phyloP scores from a whole-genome alignment of 768 basidiomycete species.

The Exidia glandulosa region DNA sequence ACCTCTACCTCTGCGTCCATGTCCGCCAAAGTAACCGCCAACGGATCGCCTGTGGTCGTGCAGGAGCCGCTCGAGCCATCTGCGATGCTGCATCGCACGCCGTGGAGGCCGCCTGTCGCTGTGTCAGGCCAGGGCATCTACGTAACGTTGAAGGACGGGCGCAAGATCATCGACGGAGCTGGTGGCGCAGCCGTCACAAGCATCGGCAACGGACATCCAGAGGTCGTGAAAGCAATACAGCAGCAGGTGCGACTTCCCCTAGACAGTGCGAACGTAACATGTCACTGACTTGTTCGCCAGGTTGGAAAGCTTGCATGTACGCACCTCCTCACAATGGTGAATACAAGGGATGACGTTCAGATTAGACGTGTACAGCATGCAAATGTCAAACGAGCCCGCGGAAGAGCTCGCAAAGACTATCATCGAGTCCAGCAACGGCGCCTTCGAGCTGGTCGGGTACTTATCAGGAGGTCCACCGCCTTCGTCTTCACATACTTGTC shows the following conservation, averaged over 20 bases:
- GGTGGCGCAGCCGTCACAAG: constrained; percentile 82
- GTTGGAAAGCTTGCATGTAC: not conserved
- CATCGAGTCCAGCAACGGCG: constrained; percentile 56
- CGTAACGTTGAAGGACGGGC: constrained; percentile 59
- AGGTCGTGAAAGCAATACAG: constrained; percentile 62
- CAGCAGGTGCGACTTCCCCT: constrained; percentile 49
- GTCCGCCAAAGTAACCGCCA: not conserved
- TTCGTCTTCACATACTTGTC: too few species aligned
- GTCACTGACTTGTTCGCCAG: not conserved
- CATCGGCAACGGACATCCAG: constrained; percentile 63
- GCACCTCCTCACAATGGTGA: not conserved
- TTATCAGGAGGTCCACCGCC: constrained; percentile 76
- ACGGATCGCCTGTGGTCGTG: not conserved
- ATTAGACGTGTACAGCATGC: constrained; percentile 79
- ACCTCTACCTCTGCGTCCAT: not conserved
- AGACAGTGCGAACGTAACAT: not conserved
- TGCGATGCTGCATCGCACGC: constrained; percentile 54
- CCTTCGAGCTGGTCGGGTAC: constrained; percentile 62
- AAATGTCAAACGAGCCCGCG: constrained; percentile 69
- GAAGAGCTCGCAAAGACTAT: constrained; percentile 64
- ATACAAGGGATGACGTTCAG: not conserved
- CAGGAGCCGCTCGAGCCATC: constrained; percentile 10
- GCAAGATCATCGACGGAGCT: constrained; percentile 60
- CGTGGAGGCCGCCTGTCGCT: constrained; percentile 65
- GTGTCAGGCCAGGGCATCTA: constrained; percentile 55